Evolutionary conservation across 2,329 filamentous ascomycete genomes (phyloP).

Genomic region (Ceratocystis colombiana): DNA sequence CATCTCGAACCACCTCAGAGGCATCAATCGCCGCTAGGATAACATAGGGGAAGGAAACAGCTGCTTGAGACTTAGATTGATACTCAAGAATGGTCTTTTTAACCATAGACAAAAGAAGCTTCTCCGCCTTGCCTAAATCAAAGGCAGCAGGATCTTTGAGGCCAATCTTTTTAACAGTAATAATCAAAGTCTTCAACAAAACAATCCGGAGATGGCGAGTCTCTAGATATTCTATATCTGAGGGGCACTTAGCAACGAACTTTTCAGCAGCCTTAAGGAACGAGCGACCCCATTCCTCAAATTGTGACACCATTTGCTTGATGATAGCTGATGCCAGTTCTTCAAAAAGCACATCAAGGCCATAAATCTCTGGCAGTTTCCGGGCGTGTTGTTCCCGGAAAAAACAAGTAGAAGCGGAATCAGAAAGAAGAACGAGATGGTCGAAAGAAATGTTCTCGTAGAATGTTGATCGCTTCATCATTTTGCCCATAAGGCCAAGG

Average conservation of each 20-base stretch:
- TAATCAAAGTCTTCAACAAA: constrained; percentile 33
- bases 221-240: constrained; percentile 24
- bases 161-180: constrained; percentile 31
- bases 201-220: constrained; percentile 32
- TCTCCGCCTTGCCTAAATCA: constrained; percentile 28
- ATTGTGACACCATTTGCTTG: constrained; percentile 38
- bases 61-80: constrained; percentile 17
- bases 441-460: constrained; percentile 40
- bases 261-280: constrained; percentile 33
- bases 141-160: constrained; percentile 26
- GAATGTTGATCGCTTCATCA: constrained; percentile 44
- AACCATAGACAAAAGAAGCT: constrained; percentile 22
- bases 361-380: constrained; percentile 20
- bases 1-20: constrained; percentile 18
- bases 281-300: constrained; percentile 37
- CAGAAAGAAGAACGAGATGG: constrained; percentile 33
- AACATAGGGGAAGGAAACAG: constrained; percentile 20
- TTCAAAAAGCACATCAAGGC: constrained; percentile 24
- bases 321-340: constrained; percentile 32
- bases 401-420: constrained; percentile 29
- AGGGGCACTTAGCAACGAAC: constrained; percentile 27
- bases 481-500: constrained; percentile 32
- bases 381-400: constrained; percentile 5
- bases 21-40: constrained; percentile 26
- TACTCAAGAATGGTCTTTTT: constrained; percentile 24